Evolutionary conservation across 2,329 filamentous ascomycete genomes (phyloP).

Genomic region (Colletotrichum limetticola): DNA sequence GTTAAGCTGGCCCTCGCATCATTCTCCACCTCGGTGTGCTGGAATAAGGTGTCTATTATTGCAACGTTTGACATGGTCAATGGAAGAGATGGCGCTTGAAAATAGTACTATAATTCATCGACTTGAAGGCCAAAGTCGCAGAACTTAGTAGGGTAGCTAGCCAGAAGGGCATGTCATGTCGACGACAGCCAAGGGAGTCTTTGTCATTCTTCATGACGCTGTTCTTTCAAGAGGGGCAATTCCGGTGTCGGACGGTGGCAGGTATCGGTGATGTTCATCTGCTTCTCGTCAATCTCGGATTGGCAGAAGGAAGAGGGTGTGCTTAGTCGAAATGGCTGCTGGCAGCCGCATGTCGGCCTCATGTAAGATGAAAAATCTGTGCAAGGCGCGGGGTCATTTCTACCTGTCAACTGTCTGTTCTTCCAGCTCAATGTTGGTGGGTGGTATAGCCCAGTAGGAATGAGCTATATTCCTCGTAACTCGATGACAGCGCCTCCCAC

Average conservation of each 20-base stretch:
- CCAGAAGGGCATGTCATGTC: neutral
- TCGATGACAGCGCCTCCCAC: neutral
- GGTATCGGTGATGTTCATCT: neutral
- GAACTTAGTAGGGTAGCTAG: neutral
- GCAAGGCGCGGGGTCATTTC: neutral
- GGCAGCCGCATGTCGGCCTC: neutral
- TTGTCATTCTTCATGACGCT: neutral
- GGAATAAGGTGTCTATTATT: neutral
- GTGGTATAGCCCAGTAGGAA: slow-evolving; percentile 1
- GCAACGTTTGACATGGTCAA: neutral
- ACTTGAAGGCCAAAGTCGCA: neutral
- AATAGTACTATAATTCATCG: accelerated
- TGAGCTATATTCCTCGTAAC: neutral
- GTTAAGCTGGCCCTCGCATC: neutral
- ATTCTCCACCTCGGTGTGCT: slow-evolving; percentile 5
- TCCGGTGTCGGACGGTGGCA: neutral
- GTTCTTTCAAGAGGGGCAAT: neutral
- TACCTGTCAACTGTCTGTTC: neutral
- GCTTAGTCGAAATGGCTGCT: neutral
- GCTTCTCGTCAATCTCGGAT: neutral
- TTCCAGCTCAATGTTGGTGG: neutral
- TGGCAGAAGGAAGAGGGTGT: neutral
- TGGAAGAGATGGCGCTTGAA: neutral
- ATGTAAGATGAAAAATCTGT: neutral
- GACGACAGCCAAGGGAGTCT: too few species aligned